Conservation (phyloP, 257 asterid genomes). For the Lycium barbarum region DNA sequence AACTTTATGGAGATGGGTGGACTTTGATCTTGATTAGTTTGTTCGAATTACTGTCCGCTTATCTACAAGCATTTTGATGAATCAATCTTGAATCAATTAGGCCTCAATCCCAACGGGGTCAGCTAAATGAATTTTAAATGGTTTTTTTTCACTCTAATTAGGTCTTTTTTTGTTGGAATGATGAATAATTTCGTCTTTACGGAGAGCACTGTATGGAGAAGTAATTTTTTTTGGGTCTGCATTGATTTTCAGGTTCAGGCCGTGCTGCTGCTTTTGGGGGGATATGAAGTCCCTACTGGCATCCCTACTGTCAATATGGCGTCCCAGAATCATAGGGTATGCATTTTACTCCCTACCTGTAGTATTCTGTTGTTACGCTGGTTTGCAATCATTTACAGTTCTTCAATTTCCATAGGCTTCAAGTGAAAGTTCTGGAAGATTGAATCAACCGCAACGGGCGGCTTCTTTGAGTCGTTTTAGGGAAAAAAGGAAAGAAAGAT, state of each 20-base stretch:
- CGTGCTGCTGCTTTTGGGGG: constrained; percentile 78
- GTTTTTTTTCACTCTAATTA: not conserved
- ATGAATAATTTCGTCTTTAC: not conserved
- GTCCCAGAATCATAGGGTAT: constrained; percentile 57
- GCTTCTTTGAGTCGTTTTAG: constrained; percentile 77
- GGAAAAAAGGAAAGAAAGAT: constrained; percentile 79
- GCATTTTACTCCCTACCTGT: constrained; percentile 17
- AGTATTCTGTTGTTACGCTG: not conserved
- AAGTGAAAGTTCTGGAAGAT: constrained; percentile 39
- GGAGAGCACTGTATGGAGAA: not conserved
- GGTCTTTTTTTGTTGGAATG: not conserved
- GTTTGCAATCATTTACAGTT: not conserved
- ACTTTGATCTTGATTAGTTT: not conserved
- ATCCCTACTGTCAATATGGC: constrained; percentile 47
- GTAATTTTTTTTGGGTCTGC: not conserved
- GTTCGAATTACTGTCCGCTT: not conserved
- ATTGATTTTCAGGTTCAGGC: constrained; percentile 70
- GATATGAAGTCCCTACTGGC: constrained; percentile 68
- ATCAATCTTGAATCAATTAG: not conserved
- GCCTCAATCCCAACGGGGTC: not conserved
- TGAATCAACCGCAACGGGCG: constrained; percentile 66
- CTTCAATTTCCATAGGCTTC: constrained; percentile 28
- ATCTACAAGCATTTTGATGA: constrained; percentile 14
- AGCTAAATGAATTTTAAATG: not conserved
- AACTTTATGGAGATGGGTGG: not conserved